These are phyloP conservation scores for Thecaphora thlaspeos DNA, from an alignment of 1,284 basidiomycete species.

Conservation along the genomic window DNA sequence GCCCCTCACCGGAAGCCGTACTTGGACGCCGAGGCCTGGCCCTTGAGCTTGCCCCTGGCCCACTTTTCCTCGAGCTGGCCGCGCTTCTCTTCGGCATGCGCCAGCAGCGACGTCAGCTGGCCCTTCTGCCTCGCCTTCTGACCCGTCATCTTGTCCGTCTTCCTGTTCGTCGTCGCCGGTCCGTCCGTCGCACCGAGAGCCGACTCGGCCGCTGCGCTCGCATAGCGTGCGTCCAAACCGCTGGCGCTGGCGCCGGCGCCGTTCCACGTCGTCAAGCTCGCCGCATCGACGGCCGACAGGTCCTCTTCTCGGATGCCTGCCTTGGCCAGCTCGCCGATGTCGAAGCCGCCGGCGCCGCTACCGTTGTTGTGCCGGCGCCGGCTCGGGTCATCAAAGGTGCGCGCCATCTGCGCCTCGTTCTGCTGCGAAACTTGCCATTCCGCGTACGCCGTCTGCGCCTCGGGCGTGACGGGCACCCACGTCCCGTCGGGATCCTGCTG, in stretches of 20 bases:
- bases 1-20: slow-evolving; percentile 29
- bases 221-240: not conserved
- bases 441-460: slow-evolving; percentile 45
- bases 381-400: slow-evolving; percentile 5
- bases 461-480: slow-evolving; percentile 54
- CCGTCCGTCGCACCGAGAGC: slow-evolving; percentile 21
- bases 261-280: not conserved
- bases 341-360: slow-evolving; percentile 3
- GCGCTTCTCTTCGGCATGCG: slow-evolving; percentile 43
- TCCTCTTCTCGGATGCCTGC: slow-evolving; percentile 1
- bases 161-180: slow-evolving; percentile 16
- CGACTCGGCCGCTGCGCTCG: slow-evolving; percentile 12
- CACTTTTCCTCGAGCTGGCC: slow-evolving; percentile 46
- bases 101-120: slow-evolving; percentile 48
- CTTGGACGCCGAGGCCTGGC: slow-evolving; percentile 14
- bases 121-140: slow-evolving; percentile 40
- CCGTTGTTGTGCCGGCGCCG: slow-evolving; percentile 1
- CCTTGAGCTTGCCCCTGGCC: slow-evolving; percentile 26
- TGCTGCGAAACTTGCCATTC: slow-evolving; percentile 15
- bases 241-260: not conserved
- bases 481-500: slow-evolving; percentile 52
- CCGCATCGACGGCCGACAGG: not conserved
- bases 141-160: slow-evolving; percentile 31
- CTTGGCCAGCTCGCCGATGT: not conserved
- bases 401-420: not conserved